Evolutionary conservation across 176 grass and related monocot species (phyloP), one percentile per base, ranked within the genome.

Genomic region (Carex myosuroides): DNA sequence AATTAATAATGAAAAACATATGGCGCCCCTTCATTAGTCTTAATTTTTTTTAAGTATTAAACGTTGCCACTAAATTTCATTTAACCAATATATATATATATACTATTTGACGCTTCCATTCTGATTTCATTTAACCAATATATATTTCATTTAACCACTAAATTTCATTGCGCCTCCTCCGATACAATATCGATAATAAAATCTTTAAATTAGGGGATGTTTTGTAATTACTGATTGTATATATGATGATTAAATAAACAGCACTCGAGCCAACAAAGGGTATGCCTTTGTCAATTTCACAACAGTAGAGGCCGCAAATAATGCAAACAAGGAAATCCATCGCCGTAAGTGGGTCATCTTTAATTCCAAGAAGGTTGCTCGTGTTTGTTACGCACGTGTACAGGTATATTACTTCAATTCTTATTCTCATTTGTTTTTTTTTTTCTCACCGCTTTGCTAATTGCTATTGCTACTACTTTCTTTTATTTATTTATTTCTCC

Each of bases 251-350:
- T 17, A 8, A 41, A 84, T 44, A 0, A 39, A 66, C 65, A 88
- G 81, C 8, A 32, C 8, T 11, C 16, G 24, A 64, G 78, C 82
- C 78, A 97, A 91, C 59, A 65, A 60, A 61, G 94, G 94, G 0
- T 97, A 93, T 70, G 94, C 89, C 3, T 97, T 97, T 77, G 83
- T 94, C 9, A 97, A 97, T 87, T 87, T 97, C 73, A 97, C 94
- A 14, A 87, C 88, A 50, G 2, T 84, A 0, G 60, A 42, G 22
- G 94, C 89, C 0, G 88, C 88, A 5, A 30, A 3, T 33, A 12
- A 41, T 56, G 82, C 93, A 37, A 84, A 85, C 39, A 13, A 4
- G 1, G 5, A 64, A 0, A 82, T 97, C 6, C 70, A 93, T 11
- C 14, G 84, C 20, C 79, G 71, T 22, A 35, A 29, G 26, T 97